Evolutionary conservation across 148 eudicot genomes (phyloP).

Genomic region (Persicaria maculosa): DNA sequence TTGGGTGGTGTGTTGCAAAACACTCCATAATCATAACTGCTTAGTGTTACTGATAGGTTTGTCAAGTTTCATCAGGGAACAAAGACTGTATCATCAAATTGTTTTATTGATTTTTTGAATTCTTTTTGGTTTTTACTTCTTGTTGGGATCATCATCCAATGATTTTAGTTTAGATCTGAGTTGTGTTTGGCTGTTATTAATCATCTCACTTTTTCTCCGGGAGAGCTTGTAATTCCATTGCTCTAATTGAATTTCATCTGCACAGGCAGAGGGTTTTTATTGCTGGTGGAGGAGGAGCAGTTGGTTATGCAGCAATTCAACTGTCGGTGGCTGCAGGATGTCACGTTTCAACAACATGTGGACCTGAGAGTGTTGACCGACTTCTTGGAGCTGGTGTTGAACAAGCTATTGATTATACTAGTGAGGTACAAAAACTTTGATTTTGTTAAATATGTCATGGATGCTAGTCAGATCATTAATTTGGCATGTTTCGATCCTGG

Average conservation of each 20-base stretch:
- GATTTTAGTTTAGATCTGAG: neutral
- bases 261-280: constrained; percentile 74
- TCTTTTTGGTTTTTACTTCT: neutral
- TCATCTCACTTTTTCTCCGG: constrained; percentile 8
- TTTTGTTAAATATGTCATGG: neutral
- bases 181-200: neutral
- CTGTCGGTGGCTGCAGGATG: constrained; percentile 80
- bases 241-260: neutral
- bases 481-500: neutral
- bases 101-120: neutral
- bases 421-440: constrained; percentile 41
- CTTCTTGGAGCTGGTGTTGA: constrained; percentile 83
- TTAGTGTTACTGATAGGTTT: neutral
- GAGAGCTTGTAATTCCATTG: neutral
- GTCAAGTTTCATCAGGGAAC: neutral
- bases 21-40: neutral
- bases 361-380: constrained; percentile 64
- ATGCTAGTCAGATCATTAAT: neutral
- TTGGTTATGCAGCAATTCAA: constrained; percentile 89
- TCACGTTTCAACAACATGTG: constrained; percentile 84
- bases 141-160: neutral
- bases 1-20: neutral
- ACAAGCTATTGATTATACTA: constrained; percentile 69
- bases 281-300: constrained; percentile 96
- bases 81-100: neutral